Evolutionary conservation across 2,329 filamentous ascomycete genomes (phyloP), one percentile per base, ranked within the genome.

Genomic region (Colletotrichum sublineola): DNA sequence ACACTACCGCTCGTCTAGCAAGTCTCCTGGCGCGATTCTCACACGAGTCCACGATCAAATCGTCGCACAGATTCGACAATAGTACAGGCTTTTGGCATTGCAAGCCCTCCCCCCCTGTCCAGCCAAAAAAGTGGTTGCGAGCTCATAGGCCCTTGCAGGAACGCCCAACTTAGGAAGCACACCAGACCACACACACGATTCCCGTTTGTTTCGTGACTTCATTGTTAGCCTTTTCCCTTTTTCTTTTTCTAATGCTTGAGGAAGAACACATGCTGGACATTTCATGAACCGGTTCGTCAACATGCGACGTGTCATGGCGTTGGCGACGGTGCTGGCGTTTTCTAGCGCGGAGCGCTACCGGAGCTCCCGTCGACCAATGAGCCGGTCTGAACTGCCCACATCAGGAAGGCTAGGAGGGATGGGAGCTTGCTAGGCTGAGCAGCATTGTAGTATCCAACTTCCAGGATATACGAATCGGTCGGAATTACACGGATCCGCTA

Each of bases 301-400:
- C 44, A 42, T 31, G 33, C 29, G 20, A 56, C 61, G 64, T 40
- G 60, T 55, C 55, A 40, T 3, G 8, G 60, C 62, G 38, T 61
- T 50, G 53, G 42, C 29, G 20, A 58, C 46, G 33, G 24, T 56
- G 44, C 67, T 69, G 70, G 60, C 40, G 63, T 56, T 31, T 40
- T 20, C 31, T 73, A 73, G 70, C 55, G 46, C 52, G 20, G 14
- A 6, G 31, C 48, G 70, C 70, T 70, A 70, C 58, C 12, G 5
- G 15, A 29, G 24, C 46, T n/a, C 18, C 60, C 24, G 6, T n/a
- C 46, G n/a, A 50, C 48, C 61, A 63, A 63, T 53, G n/a, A 52
- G 46, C 3, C 6, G 20, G 5, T 48, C 5, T 36, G 14, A 9
- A 40, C 38, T 2, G 20, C 20, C 29, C 6, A 31, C 12, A 46